phyloP scores from a whole-genome alignment of 2,329 filamentous ascomycete genomes.

The Gnomoniopsis smithogilvyi region DNA sequence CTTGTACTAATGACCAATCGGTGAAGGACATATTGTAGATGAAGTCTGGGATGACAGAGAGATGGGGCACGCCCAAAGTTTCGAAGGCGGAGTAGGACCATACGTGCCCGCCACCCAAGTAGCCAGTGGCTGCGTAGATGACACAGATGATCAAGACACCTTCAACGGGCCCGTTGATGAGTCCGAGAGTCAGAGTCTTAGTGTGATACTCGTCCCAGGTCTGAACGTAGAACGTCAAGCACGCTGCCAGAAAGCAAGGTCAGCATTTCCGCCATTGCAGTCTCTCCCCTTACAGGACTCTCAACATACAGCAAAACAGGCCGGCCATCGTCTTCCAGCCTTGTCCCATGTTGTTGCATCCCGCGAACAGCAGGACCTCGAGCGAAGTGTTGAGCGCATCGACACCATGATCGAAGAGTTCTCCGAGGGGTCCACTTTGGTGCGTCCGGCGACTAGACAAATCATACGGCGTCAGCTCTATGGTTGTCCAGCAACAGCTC shows the following conservation, averaged over 20 bases:
- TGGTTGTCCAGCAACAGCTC: not conserved
- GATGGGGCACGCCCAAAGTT: conserved; percentile 65
- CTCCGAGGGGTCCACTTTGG: conserved; percentile 90
- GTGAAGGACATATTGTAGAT: conserved; percentile 83
- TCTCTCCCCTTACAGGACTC: conserved; percentile 1
- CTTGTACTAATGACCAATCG: conserved; percentile 90
- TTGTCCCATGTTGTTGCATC: conserved; percentile 89
- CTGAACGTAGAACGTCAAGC: conserved; percentile 96
- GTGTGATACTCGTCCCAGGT: conserved; percentile 99
- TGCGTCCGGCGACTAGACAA: conserved; percentile 70
- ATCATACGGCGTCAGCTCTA: conserved; percentile 12
- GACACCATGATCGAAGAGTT: conserved; percentile 96
- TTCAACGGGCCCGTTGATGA: conserved; percentile 93
- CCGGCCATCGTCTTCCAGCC: conserved; percentile 82
- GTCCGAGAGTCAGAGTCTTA: conserved; percentile 85
- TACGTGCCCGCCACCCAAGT: conserved; percentile 83
- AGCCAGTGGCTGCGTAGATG: conserved; percentile 81
- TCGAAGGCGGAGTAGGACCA: conserved; percentile 83
- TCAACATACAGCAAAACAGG: conserved; percentile 71
- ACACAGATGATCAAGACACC: conserved; percentile 80
- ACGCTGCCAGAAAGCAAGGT: conserved; percentile 45
- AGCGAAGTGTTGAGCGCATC: conserved; percentile 96
- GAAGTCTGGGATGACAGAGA: conserved; percentile 61
- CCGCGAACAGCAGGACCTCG: conserved; percentile 88
- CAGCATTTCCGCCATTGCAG: not conserved